Evolutionary conservation across 352 stramenopile species (phyloP).

Genomic region (Phytophthora crassamura): DNA sequence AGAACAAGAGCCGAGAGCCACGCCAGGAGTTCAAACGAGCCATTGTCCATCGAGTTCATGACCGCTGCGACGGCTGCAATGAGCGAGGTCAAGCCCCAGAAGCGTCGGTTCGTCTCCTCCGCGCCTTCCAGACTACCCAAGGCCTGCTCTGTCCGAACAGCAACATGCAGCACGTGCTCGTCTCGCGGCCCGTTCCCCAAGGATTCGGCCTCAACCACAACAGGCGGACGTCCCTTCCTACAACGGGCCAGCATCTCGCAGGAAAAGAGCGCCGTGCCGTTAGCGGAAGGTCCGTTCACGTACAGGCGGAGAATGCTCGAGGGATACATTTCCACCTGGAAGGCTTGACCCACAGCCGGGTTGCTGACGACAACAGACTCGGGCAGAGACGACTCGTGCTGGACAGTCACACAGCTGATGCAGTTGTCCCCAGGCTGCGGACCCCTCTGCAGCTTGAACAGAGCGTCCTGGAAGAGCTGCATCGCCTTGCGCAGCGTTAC

Average conservation of each 20-base stretch:
- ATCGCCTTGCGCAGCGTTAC: slow-evolving; percentile 58
- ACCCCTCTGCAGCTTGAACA: slow-evolving; percentile 73
- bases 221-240: slow-evolving; percentile 27
- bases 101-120: slow-evolving; percentile 44
- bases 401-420: slow-evolving; percentile 76
- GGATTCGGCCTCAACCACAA: slow-evolving; percentile 54
- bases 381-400: slow-evolving; percentile 72
- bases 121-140: slow-evolving; percentile 19
- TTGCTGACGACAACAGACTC: slow-evolving; percentile 63
- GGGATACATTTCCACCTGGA: slow-evolving; percentile 75
- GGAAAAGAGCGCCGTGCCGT: slow-evolving; percentile 63
- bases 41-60: slow-evolving; percentile 54
- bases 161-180: slow-evolving; percentile 53
- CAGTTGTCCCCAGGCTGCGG: slow-evolving; percentile 70
- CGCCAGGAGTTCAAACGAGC: slow-evolving; percentile 53
- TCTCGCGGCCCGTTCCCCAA: slow-evolving; percentile 44
- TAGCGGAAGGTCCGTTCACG: slow-evolving; percentile 66
- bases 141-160: slow-evolving; percentile 40
- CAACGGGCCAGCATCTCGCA: slow-evolving; percentile 56
- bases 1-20: slow-evolving; percentile 60
- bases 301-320: slow-evolving; percentile 77
- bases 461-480: slow-evolving; percentile 73
- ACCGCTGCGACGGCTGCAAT: slow-evolving; percentile 47
- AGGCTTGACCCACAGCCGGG: slow-evolving; percentile 50
- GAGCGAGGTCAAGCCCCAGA: slow-evolving; percentile 55